Evolutionary conservation across 768 basidiomycete species (phyloP).

Genomic region (Lentinula detonsa): DNA sequence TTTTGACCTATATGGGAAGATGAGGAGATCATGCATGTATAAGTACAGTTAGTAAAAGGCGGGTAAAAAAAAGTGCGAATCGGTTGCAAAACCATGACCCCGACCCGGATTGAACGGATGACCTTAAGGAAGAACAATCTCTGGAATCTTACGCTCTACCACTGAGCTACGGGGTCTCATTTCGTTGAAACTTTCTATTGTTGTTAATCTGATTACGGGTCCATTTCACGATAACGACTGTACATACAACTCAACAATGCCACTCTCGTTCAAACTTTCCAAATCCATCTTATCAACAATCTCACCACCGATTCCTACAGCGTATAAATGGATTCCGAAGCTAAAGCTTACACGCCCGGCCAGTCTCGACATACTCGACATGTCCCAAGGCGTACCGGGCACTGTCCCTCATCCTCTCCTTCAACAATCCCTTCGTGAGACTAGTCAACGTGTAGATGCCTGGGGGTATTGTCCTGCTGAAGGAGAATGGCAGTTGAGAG

Average conservation of each 20-base stretch:
- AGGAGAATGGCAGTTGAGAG: slow-evolving; percentile 49
- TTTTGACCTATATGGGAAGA: too few relatives aligned
- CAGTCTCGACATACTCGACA: slow-evolving; percentile 36
- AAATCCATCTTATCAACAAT: slow-evolving; percentile 4
- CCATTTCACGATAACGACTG: too few relatives aligned
- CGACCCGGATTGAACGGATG: slow-evolving; percentile 45
- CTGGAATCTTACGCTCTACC: slow-evolving; percentile 35
- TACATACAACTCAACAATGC: neutral
- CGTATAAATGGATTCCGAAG: slow-evolving; percentile 47
- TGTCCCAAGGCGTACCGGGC: slow-evolving; percentile 66
- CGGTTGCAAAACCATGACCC: slow-evolving; percentile 19
- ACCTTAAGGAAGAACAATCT: slow-evolving; percentile 22
- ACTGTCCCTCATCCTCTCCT: slow-evolving; percentile 51
- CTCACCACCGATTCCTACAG: slow-evolving; percentile 36
- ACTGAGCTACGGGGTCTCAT: slow-evolving; percentile 27
- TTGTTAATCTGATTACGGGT: too few relatives aligned
- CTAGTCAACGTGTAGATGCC: slow-evolving; percentile 33
- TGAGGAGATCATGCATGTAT: too few relatives aligned
- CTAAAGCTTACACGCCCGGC: slow-evolving; percentile 31
- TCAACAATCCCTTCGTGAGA: slow-evolving; percentile 39
- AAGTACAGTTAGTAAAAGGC: neutral
- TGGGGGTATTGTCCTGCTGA: slow-evolving; percentile 55
- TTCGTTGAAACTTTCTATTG: too few relatives aligned
- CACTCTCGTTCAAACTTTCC: slow-evolving; percentile 5
- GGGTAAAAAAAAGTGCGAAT: neutral